Base-by-base conservation (phyloP, 2,329 filamentous ascomycete genomes). In the Pseudogymnoascus sp. region DNA sequence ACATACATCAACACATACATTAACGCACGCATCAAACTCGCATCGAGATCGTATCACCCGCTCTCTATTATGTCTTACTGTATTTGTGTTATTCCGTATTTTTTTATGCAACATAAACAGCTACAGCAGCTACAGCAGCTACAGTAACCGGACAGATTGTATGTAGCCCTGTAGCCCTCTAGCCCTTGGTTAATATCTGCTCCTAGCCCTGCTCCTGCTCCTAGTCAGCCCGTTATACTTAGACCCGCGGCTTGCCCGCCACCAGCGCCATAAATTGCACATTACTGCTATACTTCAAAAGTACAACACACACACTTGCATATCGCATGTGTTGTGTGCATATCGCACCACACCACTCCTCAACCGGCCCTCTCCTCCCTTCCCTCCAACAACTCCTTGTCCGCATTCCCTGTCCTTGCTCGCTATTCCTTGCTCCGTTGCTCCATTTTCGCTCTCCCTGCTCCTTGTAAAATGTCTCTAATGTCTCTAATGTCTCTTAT, bases 311-410 rank as follows among this genome's bases (percentile, higher is more conserved):
- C 45, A 51, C 39, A 42, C 39, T 10, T 51, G 45, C 45, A 51
- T 51, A 51, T 51, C 12, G 45, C 45, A 51, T 51, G 45, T 29
- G 45, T 51, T 51, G 45, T 29, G 45, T 51, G 45, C 45, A 51
- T 51, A 51, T 51, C 45, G 45, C 45, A 51, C 45, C 45, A 51
- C 45, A 51, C 45, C 21, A 31, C 29, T 8, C 29, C 29, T 18
- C 23, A 29, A 47, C 42, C 11, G 42, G 42, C 18, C 18, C 10
- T 45, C 40, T 23, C 23, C 2, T 23, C 23, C 23, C 23, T 26
- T 6, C 23, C 18, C 21, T 47, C 42, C 10, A 21, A 21, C 8
- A 31, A 31, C 29, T 23, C 42, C 42, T 47, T 47, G 42, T 47
- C 45, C 45, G 6, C 21, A 29, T 51, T 51, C 45, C 45, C 23